Evolutionary conservation across 805 yeast genomes (phyloP).

Genomic region (Teunomyces lycoperdinae): DNA sequence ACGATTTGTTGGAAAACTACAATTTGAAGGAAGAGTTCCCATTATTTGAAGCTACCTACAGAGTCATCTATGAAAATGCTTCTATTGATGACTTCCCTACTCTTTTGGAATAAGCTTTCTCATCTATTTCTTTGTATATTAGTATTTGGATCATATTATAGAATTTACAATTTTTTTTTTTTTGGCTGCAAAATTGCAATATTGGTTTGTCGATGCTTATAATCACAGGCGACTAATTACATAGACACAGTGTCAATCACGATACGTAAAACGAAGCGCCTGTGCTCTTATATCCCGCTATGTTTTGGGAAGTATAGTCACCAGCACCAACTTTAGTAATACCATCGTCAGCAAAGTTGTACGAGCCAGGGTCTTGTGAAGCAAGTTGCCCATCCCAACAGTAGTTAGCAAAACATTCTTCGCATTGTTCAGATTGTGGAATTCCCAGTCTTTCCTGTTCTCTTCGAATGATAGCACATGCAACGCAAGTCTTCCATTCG

Average conservation of each 20-base stretch:
- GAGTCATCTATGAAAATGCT: constrained; percentile 72
- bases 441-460: constrained; percentile 64
- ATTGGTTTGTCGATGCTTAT: too few relatives aligned
- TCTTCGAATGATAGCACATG: constrained; percentile 80
- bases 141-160: constrained; percentile 3
- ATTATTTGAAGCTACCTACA: constrained; percentile 73
- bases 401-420: constrained; percentile 62
- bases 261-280: constrained; percentile 1
- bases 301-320: constrained; percentile 7
- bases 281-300: constrained; percentile 7
- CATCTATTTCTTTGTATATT: constrained; percentile 5
- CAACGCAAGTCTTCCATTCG: constrained; percentile 71
- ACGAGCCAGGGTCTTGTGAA: constrained; percentile 6
- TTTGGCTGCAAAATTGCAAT: neutral
- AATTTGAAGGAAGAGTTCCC: constrained; percentile 71
- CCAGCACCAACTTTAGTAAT: constrained; percentile 5
- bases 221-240: neutral
- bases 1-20: constrained; percentile 65
- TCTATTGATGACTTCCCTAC: constrained; percentile 74
- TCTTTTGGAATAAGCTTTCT: constrained; percentile 45
- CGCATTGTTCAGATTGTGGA: constrained; percentile 63
- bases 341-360: constrained; percentile 10
- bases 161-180: neutral
- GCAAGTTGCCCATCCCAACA: constrained; percentile 65
- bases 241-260: too few relatives aligned